Percentiles rank a stretch among this genome's conserved stretches.
Conservation (phyloP, 345 rosid species). For the Limnanthes douglasii region DNA sequence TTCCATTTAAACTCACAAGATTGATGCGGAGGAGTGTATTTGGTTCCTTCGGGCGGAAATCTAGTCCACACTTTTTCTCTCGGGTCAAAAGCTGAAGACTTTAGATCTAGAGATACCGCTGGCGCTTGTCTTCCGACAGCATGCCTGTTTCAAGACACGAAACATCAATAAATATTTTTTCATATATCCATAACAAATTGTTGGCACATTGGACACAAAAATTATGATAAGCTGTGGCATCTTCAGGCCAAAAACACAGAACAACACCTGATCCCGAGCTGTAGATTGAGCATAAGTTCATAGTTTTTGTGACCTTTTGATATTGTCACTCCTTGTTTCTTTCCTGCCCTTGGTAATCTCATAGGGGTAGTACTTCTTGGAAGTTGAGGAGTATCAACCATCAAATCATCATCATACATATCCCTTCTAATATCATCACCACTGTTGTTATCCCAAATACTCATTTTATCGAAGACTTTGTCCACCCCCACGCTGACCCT, state of each 20-base stretch:
- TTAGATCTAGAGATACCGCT: slow-evolving; percentile 54
- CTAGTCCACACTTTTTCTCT: slow-evolving; percentile 90
- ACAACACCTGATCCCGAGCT: slow-evolving; percentile 44
- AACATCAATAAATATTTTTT: slow-evolving; percentile 4
- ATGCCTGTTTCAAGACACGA: slow-evolving; percentile 30
- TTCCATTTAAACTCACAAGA: slow-evolving; percentile 87
- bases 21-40: slow-evolving; percentile 85
- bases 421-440: slow-evolving; percentile 18
- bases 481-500: slow-evolving; percentile 72
- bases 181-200: neutral
- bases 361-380: slow-evolving; percentile 25
- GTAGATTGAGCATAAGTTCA: slow-evolving; percentile 91
- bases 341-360: slow-evolving; percentile 45
- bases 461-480: slow-evolving; percentile 53
- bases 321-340: slow-evolving; percentile 81
- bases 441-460: slow-evolving; percentile 38
- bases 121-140: slow-evolving; percentile 86
- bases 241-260: neutral
- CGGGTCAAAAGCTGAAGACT: slow-evolving; percentile 86
- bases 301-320: slow-evolving; percentile 84
- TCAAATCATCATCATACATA: slow-evolving; percentile 31
- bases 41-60: slow-evolving; percentile 84
- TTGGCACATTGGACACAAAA: neutral
- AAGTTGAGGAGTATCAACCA: slow-evolving; percentile 17
- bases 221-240: slow-evolving; percentile 1